Evolutionary conservation across 176 grass and related monocot species (phyloP).

Genomic region (Chrysopogon serrulatus): DNA sequence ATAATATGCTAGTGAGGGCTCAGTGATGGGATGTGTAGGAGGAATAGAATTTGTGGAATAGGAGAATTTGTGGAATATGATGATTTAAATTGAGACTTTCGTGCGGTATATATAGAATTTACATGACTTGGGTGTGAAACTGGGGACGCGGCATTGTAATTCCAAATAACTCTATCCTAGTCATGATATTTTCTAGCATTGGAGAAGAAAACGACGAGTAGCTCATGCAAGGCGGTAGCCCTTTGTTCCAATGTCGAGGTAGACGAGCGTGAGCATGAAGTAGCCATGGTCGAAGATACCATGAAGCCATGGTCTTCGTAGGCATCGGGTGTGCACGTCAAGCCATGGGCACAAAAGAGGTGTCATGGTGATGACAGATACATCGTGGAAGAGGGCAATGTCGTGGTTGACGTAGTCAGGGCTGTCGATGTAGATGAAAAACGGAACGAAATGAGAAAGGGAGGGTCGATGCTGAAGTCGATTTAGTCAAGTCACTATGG

Average conservation of each 20-base stretch:
- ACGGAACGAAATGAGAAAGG: no score
- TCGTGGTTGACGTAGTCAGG: neutral
- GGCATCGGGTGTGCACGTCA: neutral
- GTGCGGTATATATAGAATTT: neutral
- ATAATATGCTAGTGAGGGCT: neutral
- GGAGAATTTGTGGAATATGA: no score
- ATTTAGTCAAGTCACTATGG: no score
- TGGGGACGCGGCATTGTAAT: neutral
- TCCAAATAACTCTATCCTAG: neutral
- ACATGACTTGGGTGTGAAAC: neutral
- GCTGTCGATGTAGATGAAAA: neutral
- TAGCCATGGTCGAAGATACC: neutral
- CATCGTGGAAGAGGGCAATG: neutral
- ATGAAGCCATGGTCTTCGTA: neutral
- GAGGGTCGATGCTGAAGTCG: no score
- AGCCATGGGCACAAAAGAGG: no score
- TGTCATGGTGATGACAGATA: neutral
- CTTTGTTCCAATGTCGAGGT: neutral
- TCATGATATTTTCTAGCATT: neutral
- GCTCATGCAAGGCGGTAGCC: neutral
- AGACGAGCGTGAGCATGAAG: neutral
- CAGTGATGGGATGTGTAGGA: neutral
- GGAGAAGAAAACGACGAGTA: neutral
- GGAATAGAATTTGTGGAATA: neutral
- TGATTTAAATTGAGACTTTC: neutral